Evolutionary conservation across 1,139 yeast genomes (phyloP), one percentile per base, ranked within the genome.

Genomic region (Hansenula sp.): DNA sequence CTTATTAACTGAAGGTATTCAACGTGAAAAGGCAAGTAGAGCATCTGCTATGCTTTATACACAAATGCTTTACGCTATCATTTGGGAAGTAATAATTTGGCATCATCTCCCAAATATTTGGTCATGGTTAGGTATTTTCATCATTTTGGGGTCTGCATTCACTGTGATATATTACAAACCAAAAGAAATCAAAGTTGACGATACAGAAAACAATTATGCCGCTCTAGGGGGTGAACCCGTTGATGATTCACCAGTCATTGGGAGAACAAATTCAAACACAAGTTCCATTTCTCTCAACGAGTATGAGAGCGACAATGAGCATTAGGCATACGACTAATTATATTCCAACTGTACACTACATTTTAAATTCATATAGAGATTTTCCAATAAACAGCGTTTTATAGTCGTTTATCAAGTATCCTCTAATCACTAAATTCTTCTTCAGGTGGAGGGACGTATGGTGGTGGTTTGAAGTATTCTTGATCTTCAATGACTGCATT

Each of bases 1-100:
- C 54, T 68, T 84, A 28, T 65, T 87, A 44, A 87, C 97, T 0
- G 81, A 89, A 3, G 97, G 96, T 1, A 76, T 90, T 42, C 96
- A 88, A 61, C 69, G 89, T 47, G 96, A 87, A 49, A 75, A 75
- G 44, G 96, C 96, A 1, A 81, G 90, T 2, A 74, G 88, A 46
- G 90, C 91, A 0, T 74, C 93, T 5, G 72, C 86, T 49, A 83
- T 87, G 76, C 68, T 78, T 6, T 90, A 90, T 62, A 74, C 89
- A 3, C 88, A 83, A 56, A 74, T 90, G 72, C 66, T 89, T 1
- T 88, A 84, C 66, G 93, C 96, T 0, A 67, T 88, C n/a, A 51
- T 84, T 31, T 83, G 91, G 80, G 96, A 90, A 58, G 68, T 80
- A 33, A 46, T 79, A 1, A 68, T 89, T 34, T 89, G 90, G 82